Evolutionary conservation across 108 stramenopile species (phyloP), one percentile per base, ranked within the genome.

Genomic region (Nitzschia sp.): DNA sequence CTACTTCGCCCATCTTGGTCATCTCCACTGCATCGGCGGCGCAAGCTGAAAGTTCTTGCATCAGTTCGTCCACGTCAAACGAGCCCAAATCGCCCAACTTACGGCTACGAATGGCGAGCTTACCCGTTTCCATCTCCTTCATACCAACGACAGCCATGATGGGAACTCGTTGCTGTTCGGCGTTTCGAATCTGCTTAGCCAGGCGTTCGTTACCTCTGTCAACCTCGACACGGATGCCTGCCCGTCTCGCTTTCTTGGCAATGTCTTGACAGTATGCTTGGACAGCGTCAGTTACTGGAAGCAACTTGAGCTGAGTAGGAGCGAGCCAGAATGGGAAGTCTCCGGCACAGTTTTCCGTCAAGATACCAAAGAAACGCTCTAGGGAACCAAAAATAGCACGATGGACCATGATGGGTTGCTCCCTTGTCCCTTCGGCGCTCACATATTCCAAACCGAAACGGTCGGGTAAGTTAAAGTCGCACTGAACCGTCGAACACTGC

Each of bases 401-500:
- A 73, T 98, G 96, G 54, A 98, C 91, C 97, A 94, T 94, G 81
- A 94, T 93, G 51, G 93, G 93, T 28, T 77, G 82, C 79, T 95
- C 89, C 46, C 80, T 62, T 19, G 79, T 83, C n/a, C 87, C 89
- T 33, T 88, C 89, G n/a, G 88, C 82, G 65, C 79, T 84, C 11
- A 81, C 80, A 65, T 96, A 97, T 66, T 94, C 92, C 70, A 97
- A 85, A 54, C 85, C 95, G 72, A 98, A 98, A n/a, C 98, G 86
- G 32, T 98, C 96, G 32, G 98, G 98, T 17, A 98, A 81, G 77
- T 98, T 98, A 82, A 98, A 98, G 82, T 98, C 98, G 63, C 96
- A 97, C 74, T 98, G 98, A 19, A 98, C 94, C 4, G 98, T 98
- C 5, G 96, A 97, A 79, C 98, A 98, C 70, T 98, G 98, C 98